Evolutionary conservation across 306 rosid genomes (phyloP).

Genomic region (Quercus mongolica): DNA sequence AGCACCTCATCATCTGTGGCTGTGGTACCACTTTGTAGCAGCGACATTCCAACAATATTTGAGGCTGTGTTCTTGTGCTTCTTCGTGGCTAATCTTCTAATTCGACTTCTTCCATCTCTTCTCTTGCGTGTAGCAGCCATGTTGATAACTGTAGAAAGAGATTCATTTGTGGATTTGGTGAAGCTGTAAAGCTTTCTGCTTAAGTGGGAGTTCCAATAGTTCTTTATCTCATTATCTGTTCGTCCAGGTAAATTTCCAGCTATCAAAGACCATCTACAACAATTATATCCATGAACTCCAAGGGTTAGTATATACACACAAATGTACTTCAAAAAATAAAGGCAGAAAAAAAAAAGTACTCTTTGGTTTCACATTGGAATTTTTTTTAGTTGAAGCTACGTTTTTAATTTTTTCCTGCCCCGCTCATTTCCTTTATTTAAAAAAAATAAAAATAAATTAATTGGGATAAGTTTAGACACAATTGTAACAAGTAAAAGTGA

Average conservation of each 20-base stretch:
- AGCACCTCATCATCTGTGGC: not conserved
- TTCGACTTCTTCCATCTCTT: conserved; percentile 19
- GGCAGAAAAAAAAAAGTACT: no score
- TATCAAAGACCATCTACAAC: conserved; percentile 80
- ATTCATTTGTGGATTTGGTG: conserved; percentile 39
- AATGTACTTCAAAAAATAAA: not conserved
- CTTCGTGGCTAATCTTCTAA: conserved; percentile 20
- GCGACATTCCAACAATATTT: not conserved
- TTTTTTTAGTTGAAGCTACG: no score
- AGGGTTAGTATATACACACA: not conserved
- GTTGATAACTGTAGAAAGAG: conserved; percentile 17
- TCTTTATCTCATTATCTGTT: conserved; percentile 83
- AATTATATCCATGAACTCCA: not conserved
- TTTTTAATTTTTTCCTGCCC: no score
- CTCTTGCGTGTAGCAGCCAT: conserved; percentile 22
- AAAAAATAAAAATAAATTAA: no score
- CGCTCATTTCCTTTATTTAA: no score
- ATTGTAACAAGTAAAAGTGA: no score
- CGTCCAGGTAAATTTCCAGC: conserved; percentile 77
- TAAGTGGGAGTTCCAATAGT: conserved; percentile 86
- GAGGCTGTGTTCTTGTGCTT: conserved; percentile 11
- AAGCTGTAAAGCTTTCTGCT: conserved; percentile 62
- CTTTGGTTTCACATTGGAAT: no score
- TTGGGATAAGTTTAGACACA: no score
- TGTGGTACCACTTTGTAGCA: not conserved